Conservation (phyloP, 2,329 filamentous ascomycete species). For the Colletotrichum neosansevieriae region DNA sequence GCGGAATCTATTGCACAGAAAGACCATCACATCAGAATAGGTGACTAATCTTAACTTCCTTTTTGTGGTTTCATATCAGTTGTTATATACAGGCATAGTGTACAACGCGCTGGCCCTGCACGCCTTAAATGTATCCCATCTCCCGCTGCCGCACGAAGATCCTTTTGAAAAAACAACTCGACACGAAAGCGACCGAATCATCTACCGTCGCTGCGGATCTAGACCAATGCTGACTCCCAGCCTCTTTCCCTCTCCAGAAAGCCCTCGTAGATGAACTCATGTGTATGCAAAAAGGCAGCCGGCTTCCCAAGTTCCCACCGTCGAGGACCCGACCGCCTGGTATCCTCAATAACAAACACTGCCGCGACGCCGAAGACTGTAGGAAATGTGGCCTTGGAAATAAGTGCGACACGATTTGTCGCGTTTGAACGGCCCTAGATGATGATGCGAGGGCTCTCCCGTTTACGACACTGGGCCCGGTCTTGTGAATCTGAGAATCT, state of each 20-base stretch:
- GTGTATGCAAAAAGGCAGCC: slow-evolving; percentile 36
- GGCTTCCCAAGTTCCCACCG: slow-evolving; percentile 14
- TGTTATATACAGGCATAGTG: slow-evolving; percentile 39
- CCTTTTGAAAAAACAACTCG: slow-evolving; percentile 3
- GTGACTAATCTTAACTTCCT: not conserved
- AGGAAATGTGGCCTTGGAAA: slow-evolving; percentile 11
- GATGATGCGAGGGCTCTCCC: slow-evolving; percentile 4
- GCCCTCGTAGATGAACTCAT: slow-evolving; percentile 34
- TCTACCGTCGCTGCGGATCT: slow-evolving; percentile 19
- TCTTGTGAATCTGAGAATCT: slow-evolving; percentile 1
- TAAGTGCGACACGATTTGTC: slow-evolving; percentile 3
- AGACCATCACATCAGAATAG: too few relatives aligned
- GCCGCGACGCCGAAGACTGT: slow-evolving; percentile 34
- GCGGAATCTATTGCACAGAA: too few relatives aligned
- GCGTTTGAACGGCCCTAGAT: not conserved
- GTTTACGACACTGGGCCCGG: not conserved
- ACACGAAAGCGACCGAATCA: slow-evolving; percentile 27
- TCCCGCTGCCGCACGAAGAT: slow-evolving; percentile 17
- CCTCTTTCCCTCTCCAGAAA: slow-evolving; percentile 30
- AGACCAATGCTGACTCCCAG: slow-evolving; percentile 30
- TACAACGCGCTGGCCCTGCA: slow-evolving; percentile 33
- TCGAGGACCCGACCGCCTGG: slow-evolving; percentile 30
- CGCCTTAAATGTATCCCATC: slow-evolving; percentile 31
- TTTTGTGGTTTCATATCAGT: slow-evolving; percentile 28
- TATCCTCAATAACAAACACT: slow-evolving; percentile 32